Percentiles rank a stretch among this genome's conserved stretches.
These are phyloP conservation scores for Thalassiosira profunda DNA, from an alignment of 108 stramenopile species.

Conservation along the genomic window DNA sequence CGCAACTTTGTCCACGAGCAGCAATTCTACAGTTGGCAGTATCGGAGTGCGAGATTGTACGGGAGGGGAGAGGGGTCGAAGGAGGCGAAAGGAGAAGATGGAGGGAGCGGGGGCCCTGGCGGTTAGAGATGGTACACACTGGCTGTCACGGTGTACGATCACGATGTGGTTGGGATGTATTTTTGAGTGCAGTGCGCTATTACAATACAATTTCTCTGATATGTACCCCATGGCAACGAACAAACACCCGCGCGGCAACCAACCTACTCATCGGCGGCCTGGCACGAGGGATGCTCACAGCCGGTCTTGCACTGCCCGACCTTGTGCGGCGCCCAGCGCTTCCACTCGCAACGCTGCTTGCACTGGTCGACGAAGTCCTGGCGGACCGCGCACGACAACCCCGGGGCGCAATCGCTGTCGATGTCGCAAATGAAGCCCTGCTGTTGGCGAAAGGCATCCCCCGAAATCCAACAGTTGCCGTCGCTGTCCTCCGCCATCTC, in stretches of 20 bases:
- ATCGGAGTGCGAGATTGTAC: constrained; percentile 71
- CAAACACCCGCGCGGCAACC: not conserved
- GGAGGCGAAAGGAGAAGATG: constrained; percentile 1
- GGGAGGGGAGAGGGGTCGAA: constrained; percentile 51
- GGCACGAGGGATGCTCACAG: constrained; percentile 3
- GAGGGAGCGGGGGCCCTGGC: not conserved
- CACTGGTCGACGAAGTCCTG: not conserved
- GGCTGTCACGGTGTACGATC: too few relatives aligned
- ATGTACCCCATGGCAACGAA: not conserved
- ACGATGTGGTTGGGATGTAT: too few relatives aligned
- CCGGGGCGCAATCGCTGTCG: not conserved
- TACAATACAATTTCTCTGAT: not conserved
- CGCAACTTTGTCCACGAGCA: constrained; percentile 90
- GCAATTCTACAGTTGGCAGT: constrained; percentile 89
- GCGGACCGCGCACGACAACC: not conserved
- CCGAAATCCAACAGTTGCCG: not conserved
- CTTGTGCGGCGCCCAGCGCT: not conserved
- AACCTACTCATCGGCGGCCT: not conserved
- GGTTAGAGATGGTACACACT: not conserved
- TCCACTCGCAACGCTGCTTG: not conserved
- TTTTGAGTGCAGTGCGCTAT: too few relatives aligned
- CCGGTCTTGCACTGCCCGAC: not conserved
- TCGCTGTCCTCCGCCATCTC: not conserved
- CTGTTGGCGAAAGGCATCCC: not conserved
- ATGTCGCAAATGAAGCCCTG: constrained; percentile 2